A percentile compares a stretch with the other conserved stretches of the same genome.
phyloP scores from a whole-genome alignment of 495 filamentous ascomycete species.

The Aspergillus cavernicola region DNA sequence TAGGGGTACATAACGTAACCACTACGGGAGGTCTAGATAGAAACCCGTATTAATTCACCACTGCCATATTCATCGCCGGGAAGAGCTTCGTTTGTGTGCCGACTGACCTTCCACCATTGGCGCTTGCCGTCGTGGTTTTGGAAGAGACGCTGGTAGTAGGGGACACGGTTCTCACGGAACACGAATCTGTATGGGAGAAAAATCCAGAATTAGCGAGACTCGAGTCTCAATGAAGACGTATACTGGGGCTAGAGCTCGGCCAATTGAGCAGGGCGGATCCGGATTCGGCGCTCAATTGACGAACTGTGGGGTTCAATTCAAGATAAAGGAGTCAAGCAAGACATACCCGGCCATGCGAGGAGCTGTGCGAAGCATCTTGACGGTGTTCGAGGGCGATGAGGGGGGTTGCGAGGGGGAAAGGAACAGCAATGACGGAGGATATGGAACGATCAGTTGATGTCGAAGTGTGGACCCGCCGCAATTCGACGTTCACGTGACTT shows the following conservation, averaged over 20 bases:
- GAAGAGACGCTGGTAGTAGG: conserved; percentile 76
- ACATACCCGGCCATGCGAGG: conserved; percentile 48
- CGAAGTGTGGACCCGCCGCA: conserved; percentile 32
- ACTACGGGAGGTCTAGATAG: conserved; percentile 57
- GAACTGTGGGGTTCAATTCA: background rate
- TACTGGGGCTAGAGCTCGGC: background rate
- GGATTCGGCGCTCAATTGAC: conserved; percentile 12
- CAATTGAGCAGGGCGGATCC: conserved; percentile 21
- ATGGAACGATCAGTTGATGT: conserved; percentile 30
- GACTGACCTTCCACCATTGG: conserved; percentile 83
- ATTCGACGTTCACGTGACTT: conserved; percentile 28
- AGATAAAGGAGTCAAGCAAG: background rate
- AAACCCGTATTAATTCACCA: conserved; percentile 2
- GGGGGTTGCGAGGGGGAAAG: conserved; percentile 22
- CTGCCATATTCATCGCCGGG: background rate
- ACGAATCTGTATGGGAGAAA: conserved; percentile 48
- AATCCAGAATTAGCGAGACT: conserved; percentile 8
- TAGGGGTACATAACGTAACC: conserved; percentile 67
- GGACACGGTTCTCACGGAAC: conserved; percentile 84
- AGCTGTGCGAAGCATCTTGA: conserved; percentile 47
- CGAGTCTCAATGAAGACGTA: conserved; percentile 4
- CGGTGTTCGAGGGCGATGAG: conserved; percentile 29
- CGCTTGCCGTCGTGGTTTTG: conserved; percentile 77
- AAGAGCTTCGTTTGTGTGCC: background rate
- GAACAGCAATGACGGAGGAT: conserved; percentile 21